These are phyloP conservation scores for Magnaporthiopsis incrustans DNA, from an alignment of 2,329 filamentous ascomycete species.

Conservation along the genomic window DNA sequence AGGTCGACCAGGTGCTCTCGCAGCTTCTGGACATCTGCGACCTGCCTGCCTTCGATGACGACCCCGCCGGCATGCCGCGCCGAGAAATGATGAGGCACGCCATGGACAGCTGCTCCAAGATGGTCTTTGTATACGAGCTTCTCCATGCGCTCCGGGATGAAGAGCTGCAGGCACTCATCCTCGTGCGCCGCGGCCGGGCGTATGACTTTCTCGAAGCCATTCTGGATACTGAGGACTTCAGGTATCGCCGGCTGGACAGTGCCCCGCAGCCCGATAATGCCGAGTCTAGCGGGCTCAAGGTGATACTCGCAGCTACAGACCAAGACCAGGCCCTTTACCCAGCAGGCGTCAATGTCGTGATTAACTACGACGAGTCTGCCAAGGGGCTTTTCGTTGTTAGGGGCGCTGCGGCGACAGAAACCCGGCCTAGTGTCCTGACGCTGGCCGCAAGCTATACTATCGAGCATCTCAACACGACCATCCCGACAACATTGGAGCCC, in stretches of 20 bases:
- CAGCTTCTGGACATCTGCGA: constrained; percentile 48
- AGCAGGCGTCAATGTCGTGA: constrained; percentile 38
- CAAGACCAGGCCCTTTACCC: constrained; percentile 28
- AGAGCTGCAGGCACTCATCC: constrained; percentile 42
- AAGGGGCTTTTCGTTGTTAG: constrained; percentile 12
- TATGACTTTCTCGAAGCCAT: constrained; percentile 45
- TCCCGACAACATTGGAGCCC: constrained; percentile 28
- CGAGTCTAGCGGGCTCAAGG: constrained; percentile 18
- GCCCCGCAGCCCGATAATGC: constrained; percentile 8
- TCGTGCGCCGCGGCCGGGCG: constrained; percentile 41
- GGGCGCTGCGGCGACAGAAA: constrained; percentile 10
- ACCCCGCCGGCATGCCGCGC: constrained; percentile 32
- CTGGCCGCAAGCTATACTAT: constrained; percentile 44
- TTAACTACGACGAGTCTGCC: constrained; percentile 47
- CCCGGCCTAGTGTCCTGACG: constrained; percentile 35
- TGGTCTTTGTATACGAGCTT: constrained; percentile 50
- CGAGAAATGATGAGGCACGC: constrained; percentile 42
- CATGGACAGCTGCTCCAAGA: constrained; percentile 50
- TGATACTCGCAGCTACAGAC: constrained; percentile 34
- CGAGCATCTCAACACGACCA: constrained; percentile 44
- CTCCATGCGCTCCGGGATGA: constrained; percentile 34
- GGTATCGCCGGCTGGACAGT: constrained; percentile 20
- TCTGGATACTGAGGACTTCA: constrained; percentile 30
- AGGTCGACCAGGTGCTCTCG: constrained; percentile 43
- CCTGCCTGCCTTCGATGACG: constrained; percentile 43